A percentile compares a stretch with the other conserved stretches of the same genome.
Conservation (phyloP, 2,329 filamentous ascomycete genomes). For the Monosporascus cannonballus region DNA sequence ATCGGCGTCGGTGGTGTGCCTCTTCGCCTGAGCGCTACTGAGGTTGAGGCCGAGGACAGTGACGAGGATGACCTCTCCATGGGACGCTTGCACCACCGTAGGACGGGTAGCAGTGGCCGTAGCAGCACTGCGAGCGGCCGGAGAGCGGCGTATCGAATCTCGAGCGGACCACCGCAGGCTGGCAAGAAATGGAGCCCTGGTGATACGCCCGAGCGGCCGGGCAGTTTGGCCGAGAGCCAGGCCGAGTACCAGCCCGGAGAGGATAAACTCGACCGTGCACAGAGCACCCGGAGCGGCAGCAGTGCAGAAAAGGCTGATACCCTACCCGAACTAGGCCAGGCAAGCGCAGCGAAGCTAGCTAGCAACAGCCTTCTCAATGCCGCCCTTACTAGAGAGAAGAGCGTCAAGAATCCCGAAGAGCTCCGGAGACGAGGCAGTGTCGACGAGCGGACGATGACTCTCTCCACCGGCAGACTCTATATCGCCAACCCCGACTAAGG, state of each 20-base stretch:
- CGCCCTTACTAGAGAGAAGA: slow-evolving; percentile 57
- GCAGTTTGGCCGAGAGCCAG: slow-evolving; percentile 44
- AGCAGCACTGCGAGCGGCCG: slow-evolving; percentile 57
- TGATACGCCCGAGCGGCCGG: slow-evolving; percentile 49
- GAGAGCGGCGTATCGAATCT: slow-evolving; percentile 45
- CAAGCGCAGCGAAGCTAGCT: slow-evolving; percentile 43
- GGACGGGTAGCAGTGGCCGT: slow-evolving; percentile 69
- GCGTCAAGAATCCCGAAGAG: slow-evolving; percentile 63
- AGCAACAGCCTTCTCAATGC: slow-evolving; percentile 54
- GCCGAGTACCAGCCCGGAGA: slow-evolving; percentile 25
- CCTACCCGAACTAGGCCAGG: slow-evolving; percentile 45
- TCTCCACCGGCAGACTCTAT: slow-evolving; percentile 67
- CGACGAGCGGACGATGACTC: slow-evolving; percentile 73
- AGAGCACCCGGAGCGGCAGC: slow-evolving; percentile 49
- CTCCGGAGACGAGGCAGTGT: slow-evolving; percentile 73
- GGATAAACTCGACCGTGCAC: slow-evolving; percentile 28
- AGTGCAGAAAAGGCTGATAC: slow-evolving; percentile 56
- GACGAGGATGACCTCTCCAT: slow-evolving; percentile 59
- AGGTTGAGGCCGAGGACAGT: slow-evolving; percentile 84
- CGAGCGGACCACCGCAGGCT: slow-evolving; percentile 37
- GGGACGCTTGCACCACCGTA: slow-evolving; percentile 55
- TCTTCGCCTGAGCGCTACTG: slow-evolving; percentile 86
- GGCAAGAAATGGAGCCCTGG: slow-evolving; percentile 45
- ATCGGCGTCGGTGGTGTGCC: slow-evolving; percentile 75
- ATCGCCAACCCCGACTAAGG: slow-evolving; percentile 76